phyloP scores from a whole-genome alignment of 768 basidiomycete species.

The Kwoniella mangroviensis region DNA sequence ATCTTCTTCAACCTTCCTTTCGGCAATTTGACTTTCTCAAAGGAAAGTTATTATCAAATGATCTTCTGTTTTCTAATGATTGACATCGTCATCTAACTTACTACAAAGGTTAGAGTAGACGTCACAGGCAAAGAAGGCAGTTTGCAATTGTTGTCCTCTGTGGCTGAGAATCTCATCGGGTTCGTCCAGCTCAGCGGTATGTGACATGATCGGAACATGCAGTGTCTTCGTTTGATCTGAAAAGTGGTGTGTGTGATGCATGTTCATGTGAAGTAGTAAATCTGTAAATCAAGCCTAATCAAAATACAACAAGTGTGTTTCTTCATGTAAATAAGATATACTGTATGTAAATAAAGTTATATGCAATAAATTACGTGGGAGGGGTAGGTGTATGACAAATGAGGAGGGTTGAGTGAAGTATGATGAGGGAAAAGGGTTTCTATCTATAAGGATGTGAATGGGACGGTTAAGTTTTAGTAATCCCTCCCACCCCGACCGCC shows the following conservation, averaged over 20 bases:
- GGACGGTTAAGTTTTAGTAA: background rate
- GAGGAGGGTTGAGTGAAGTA: background rate
- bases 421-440: background rate
- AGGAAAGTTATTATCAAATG: no score
- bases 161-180: no score
- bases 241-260: background rate
- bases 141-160: no score
- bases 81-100: no score
- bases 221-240: background rate
- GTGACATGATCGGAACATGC: no score
- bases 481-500: constrained; percentile 10
- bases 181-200: no score
- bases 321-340: background rate
- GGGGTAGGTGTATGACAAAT: background rate
- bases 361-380: background rate
- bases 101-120: no score
- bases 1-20: no score
- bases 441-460: background rate
- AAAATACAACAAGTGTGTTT: background rate
- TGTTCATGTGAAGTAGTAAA: background rate
- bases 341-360: background rate
- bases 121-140: no score
- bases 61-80: no score
- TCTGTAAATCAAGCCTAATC: background rate
- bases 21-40: no score